Conservation (phyloP, 306 rosid species). For the Cucurbita moschata region DNA sequence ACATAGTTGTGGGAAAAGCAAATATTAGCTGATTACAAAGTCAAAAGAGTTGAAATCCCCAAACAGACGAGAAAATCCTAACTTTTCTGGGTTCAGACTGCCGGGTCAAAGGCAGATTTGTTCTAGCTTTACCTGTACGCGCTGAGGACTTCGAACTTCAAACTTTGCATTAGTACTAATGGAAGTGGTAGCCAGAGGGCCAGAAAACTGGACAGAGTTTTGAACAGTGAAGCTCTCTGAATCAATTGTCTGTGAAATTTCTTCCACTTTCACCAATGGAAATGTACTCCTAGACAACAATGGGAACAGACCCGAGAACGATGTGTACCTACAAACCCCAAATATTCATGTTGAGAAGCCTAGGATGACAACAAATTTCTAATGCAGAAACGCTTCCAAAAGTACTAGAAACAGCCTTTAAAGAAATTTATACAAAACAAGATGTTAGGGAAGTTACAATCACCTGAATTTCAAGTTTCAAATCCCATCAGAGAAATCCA, state of each 20-base stretch:
- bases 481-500: neutral
- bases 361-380: neutral
- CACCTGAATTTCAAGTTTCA: neutral
- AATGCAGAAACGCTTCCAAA: neutral
- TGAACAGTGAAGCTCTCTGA: slow-evolving; percentile 47
- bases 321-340: slow-evolving; percentile 48
- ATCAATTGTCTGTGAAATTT: slow-evolving; percentile 82
- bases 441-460: neutral
- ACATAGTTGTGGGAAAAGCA: neutral
- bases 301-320: slow-evolving; percentile 68
- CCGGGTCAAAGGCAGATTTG: neutral
- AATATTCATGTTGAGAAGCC: neutral
- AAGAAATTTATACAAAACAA: neutral
- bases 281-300: slow-evolving; percentile 53
- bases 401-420: neutral
- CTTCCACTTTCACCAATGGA: slow-evolving; percentile 67
- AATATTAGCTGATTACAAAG: neutral
- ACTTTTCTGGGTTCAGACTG: neutral
- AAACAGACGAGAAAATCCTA: neutral
- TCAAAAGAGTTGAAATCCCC: neutral
- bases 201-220: slow-evolving; percentile 64
- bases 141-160: slow-evolving; percentile 75
- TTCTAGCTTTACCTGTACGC: slow-evolving; percentile 47
- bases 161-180: slow-evolving; percentile 74
- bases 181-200: slow-evolving; percentile 77